Evolutionary conservation across 2,329 filamentous ascomycete species (phyloP), one percentile per base, ranked within the genome.

Genomic region (Blastomyces silverae): DNA sequence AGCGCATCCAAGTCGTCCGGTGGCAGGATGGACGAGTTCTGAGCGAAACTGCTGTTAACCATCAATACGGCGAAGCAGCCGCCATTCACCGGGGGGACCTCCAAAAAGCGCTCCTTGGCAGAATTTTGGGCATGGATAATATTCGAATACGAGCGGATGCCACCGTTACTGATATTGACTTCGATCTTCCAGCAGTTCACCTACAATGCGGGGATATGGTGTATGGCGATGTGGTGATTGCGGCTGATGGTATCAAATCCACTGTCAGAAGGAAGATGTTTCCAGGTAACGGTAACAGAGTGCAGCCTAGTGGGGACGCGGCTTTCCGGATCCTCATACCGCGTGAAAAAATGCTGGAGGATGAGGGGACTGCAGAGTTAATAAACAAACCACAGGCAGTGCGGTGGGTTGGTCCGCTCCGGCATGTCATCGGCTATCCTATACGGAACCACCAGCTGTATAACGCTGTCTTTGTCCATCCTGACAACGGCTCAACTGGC

Each of bases 341-440:
- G 39, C 75, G 77, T 7, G 78, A 82, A 17, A 73, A 78, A 64
- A 74, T 81, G 70, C 69, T 77, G 61, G 68, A 78, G 20, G 79
- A 82, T 64, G 80, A 83, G 0, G 82, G 85, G 66, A 77, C 87
- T 0, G 74, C 84, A 31, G 79, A 75, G 0, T 79, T 89, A 3
- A 78, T 89, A 15, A 79, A 86, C 56, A 79, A 79, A 20, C 82
- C 87, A 64, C 76, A 78, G 7, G 86, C 85, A 0, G 83, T 83
- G 1, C 80, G 87, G 50, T 89, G 85, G 84, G 87, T 89, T 61
- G 86, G 87, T n/a, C 82, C 84, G 65, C 84, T 84, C 71, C 80
- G 85, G 3, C 87, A 89, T 68, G 85, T 88, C 67, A 89, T 89
- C 71, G 86, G 85, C 1, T 89, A 89, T 70, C 82, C 86, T 0